Percentiles rank a stretch among this genome's conserved stretches.
Evolutionary conservation across 768 basidiomycete species (phyloP).

Genomic region (Podaxis sp.): DNA sequence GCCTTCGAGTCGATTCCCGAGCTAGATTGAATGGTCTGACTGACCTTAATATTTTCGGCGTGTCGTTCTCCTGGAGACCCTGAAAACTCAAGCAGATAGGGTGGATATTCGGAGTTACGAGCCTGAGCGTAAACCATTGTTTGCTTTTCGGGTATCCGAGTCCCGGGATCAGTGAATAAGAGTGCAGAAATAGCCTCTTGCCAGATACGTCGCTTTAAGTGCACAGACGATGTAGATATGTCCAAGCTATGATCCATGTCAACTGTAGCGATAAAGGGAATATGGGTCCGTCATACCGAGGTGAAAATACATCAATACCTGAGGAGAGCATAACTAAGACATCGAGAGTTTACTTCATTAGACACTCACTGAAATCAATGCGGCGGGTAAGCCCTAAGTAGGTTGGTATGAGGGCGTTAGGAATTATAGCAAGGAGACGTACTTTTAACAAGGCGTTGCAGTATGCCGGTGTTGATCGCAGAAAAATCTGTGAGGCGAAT

Average conservation of each 20-base stretch:
- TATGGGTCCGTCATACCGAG: constrained; percentile 40
- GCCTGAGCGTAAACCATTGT: constrained; percentile 60
- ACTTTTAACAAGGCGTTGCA: constrained; percentile 65
- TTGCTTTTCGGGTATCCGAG: constrained; percentile 58
- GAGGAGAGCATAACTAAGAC: background rate
- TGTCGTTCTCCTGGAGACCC: constrained; percentile 71
- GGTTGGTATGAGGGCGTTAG: background rate
- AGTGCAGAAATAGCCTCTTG: constrained; percentile 74
- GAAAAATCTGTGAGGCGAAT: constrained; percentile 54
- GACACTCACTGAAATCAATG: constrained; percentile 70
- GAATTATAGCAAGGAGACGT: constrained; percentile 20
- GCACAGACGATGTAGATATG: constrained; percentile 53
- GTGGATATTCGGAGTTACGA: constrained; percentile 57
- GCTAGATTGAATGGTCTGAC: background rate
- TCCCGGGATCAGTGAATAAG: constrained; percentile 58
- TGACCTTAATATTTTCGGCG: constrained; percentile 76
- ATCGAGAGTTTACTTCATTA: background rate
- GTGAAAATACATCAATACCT: constrained; percentile 84
- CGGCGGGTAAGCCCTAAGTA: constrained; percentile 55
- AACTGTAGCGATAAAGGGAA: background rate
- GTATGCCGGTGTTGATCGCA: constrained; percentile 50
- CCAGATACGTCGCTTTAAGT: constrained; percentile 73
- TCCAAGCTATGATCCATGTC: constrained; percentile 45
- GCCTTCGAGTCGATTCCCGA: background rate
- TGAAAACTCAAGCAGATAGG: constrained; percentile 64